Evolutionary conservation across 2,329 filamentous ascomycete species (phyloP), one percentile per base, ranked within the genome.

Genomic region (Hymenotorrendiella dingleyae): DNA sequence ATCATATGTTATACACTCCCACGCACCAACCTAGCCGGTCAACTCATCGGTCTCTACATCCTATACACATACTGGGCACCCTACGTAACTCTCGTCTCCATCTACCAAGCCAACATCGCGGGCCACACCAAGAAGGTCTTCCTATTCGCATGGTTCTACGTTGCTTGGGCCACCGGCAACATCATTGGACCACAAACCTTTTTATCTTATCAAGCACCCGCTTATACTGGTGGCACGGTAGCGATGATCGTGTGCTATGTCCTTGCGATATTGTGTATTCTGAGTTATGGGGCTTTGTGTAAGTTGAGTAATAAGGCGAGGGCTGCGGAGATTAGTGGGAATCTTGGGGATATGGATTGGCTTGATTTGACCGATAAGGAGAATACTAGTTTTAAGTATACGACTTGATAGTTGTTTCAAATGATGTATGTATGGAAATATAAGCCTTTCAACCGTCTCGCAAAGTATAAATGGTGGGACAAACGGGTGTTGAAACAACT

Each of bases 81-180:
- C 3, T 61, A 60, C 28, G 54, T 58, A n/a, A 41, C 38, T 10
- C 37, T 41, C 2, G 38, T 45, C 4, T 41, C 43, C 7, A 41
- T 42, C 32, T 29, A 36, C 32, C 33, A 69, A 16, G 44, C 42
- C 4, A 54, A 71, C 42, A 61, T 65, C 5, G 65, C 63, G 4
- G 68, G 68, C 0, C 65, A 71, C 41, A 67, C 66, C 5, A 71
- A 71, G 56, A 70, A 70, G 46, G 63, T 69, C 29, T 67, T 66
- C 11, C 60, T 66, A 46, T 70, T 38, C n/a, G 23, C 36, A 19
- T 17, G 11, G 16, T 17, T 38, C 5, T 38, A 27, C 20, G 27
- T 47, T 24, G 36, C 34, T 11, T 49, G 35, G 23, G 30, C 30
- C 16, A 21, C 21, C 3, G 42, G 42, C 2, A 45, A 45, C 16